Percentiles rank a stretch among this genome's conserved stretches.
phyloP scores from a whole-genome alignment of 345 rosid genomes.

The Tarenaya hassleriana region DNA sequence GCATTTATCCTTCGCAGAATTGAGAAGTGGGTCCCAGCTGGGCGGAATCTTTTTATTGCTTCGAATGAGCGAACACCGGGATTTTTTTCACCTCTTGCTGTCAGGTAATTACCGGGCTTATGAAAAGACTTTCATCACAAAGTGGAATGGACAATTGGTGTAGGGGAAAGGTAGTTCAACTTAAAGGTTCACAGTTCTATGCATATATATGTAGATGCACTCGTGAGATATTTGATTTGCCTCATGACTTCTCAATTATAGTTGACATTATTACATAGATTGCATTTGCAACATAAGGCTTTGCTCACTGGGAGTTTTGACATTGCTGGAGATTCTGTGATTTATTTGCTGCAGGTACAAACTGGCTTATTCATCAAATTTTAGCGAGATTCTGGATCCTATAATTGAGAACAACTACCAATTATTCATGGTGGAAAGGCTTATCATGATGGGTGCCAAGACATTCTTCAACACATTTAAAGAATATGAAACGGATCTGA shows the following conservation, averaged over 20 bases:
- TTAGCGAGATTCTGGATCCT: conserved; percentile 57
- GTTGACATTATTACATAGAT: too few relatives aligned
- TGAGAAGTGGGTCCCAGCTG: conserved; percentile 72
- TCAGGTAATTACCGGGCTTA: conserved; percentile 36
- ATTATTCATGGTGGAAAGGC: conserved; percentile 86
- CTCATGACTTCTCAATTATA: conserved; percentile 6
- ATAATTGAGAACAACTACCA: conserved; percentile 76
- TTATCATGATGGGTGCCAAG: conserved; percentile 79
- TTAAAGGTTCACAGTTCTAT: background rate
- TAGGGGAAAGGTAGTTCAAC: background rate
- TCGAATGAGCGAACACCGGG: conserved; percentile 85
- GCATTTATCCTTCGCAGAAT: conserved; percentile 68
- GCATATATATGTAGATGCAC: background rate
- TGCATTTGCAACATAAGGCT: too few relatives aligned
- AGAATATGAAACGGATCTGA: conserved; percentile 60
- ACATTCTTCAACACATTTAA: conserved; percentile 71
- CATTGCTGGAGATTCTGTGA: conserved; percentile 2
- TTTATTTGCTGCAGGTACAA: conserved; percentile 50
- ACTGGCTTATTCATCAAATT: conserved; percentile 79
- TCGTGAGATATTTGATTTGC: conserved; percentile 5
- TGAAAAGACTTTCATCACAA: too few relatives aligned
- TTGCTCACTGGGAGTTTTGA: too few relatives aligned
- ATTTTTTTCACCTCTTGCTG: conserved; percentile 71
- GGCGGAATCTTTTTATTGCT: conserved; percentile 73
- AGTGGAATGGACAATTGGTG: too few relatives aligned